Evolutionary conservation across 2,329 filamentous ascomycete genomes (phyloP), one percentile per base, ranked within the genome.

Genomic region (Calonectria pseudoreteaudii): DNA sequence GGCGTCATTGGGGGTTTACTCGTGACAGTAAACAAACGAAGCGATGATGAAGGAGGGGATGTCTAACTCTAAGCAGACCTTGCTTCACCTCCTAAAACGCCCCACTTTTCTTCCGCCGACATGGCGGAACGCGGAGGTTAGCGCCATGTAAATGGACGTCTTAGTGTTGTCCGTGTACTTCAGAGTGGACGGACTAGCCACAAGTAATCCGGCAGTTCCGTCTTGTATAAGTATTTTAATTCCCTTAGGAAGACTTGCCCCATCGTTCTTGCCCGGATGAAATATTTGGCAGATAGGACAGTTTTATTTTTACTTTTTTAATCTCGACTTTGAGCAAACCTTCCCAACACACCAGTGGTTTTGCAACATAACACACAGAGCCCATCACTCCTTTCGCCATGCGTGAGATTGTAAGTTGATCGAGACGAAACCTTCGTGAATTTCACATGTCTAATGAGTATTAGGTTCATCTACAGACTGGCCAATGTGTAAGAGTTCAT

Each of bases 381-480:
- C 20, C 20, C 8, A 47, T 47, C 41, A 4, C 20, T 20, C 9
- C 50, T 20, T 62, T 2, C 62, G 52, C 16, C 16, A 67, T 67
- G 65, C 49, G 65, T 89, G 91, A 93, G 87, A 93, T 93, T 87
- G 91, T 93, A 87, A 86, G 91, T 91, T 14, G 30, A 53, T 14
- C 4, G 50, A 10, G 26, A 10, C 11, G 10, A 28, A 47, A n/a
- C 2, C 10, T 2, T 47, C 10, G 23, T 28, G 26, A n/a, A 4
- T 56, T 20, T 14, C 34, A n/a, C 4, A 11, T 10, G 8, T n/a
- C 41, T 26, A 28, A 38, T 31, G 28, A 36, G 13, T 26, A 16
- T 83, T 91, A 98, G 96, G 96, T 98, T 89, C 97, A 99, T 90
- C 95, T 99, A 84, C 97, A 99, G 91, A 99, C 97, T 91, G 97